Percentiles rank a stretch among this genome's conserved stretches.
Evolutionary conservation across 345 rosid species (phyloP).

Genomic region (Gossypioides kirkii): DNA sequence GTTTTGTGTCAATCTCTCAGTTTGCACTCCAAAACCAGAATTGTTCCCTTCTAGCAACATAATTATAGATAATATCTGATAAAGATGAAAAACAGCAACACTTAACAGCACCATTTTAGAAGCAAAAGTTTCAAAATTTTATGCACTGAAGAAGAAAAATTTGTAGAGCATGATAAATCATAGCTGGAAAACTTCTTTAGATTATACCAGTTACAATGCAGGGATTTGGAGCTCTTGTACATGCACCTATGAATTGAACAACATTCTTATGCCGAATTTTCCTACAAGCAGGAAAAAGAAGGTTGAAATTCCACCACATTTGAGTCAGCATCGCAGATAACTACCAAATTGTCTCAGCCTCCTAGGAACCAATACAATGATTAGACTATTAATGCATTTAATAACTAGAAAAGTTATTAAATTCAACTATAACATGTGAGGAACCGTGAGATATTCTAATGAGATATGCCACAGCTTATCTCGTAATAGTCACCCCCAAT

Average conservation of each 20-base stretch:
- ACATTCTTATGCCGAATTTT: constrained; percentile 91
- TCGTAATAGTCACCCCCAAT: neutral
- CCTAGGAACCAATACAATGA: neutral
- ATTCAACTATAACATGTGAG: neutral
- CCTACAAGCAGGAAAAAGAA: constrained; percentile 35
- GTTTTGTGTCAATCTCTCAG: constrained; percentile 17
- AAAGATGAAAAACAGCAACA: constrained; percentile 15
- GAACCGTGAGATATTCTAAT: neutral
- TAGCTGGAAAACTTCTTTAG: constrained; percentile 6
- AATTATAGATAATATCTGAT: constrained; percentile 10
- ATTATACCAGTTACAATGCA: constrained; percentile 86
- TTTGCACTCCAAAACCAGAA: constrained; percentile 12
- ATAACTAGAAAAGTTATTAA: neutral
- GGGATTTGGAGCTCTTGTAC: constrained; percentile 74
- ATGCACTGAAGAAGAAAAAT: neutral
- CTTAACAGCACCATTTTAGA: constrained; percentile 7
- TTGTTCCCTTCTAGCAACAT: constrained; percentile 20
- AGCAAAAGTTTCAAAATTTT: constrained; percentile 8
- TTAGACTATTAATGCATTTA: neutral
- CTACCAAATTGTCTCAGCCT: neutral
- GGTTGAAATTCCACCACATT: constrained; percentile 1
- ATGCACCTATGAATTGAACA: constrained; percentile 94
- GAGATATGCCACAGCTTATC: constrained; percentile 1
- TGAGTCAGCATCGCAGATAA: neutral
- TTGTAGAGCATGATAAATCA: neutral